phyloP scores from a whole-genome alignment of 1,284 basidiomycete genomes.

The Ustilago tritici region DNA sequence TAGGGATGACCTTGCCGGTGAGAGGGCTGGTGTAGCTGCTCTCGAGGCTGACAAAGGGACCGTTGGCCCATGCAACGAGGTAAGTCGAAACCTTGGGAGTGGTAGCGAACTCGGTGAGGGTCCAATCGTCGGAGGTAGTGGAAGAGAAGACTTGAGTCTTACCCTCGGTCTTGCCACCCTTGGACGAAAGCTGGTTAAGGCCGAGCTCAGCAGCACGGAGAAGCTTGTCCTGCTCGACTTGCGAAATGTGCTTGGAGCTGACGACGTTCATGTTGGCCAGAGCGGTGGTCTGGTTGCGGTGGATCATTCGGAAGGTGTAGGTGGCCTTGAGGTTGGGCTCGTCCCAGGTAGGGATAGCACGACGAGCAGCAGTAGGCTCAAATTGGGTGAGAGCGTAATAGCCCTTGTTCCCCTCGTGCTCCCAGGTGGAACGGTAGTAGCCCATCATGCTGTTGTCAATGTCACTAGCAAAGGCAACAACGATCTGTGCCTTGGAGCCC shows the following conservation, averaged over 20 bases:
- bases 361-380: conserved; percentile 85
- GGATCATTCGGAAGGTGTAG: conserved; percentile 84
- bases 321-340: conserved; percentile 92
- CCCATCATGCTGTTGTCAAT: conserved; percentile 67
- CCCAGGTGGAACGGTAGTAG: conserved; percentile 70
- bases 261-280: conserved; percentile 82
- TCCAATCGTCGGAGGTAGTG: conserved; percentile 65
- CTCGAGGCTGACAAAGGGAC: conserved; percentile 80
- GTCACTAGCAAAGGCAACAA: conserved; percentile 59
- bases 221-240: conserved; percentile 58
- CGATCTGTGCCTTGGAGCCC: conserved; percentile 61
- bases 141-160: conserved; percentile 49
- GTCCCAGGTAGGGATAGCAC: conserved; percentile 79
- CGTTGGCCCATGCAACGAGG: conserved; percentile 90
- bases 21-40: conserved; percentile 83
- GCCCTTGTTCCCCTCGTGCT: conserved; percentile 71
- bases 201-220: conserved; percentile 76
- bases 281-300: conserved; percentile 76
- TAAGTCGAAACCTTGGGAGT: conserved; percentile 83
- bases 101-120: conserved; percentile 66
- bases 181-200: conserved; percentile 74
- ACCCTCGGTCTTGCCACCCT: conserved; percentile 70
- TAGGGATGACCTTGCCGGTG: conserved; percentile 82
- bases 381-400: conserved; percentile 69
- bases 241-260: conserved; percentile 48